Base-by-base conservation (phyloP, 345 rosid species). In the Camelina laxa region DNA sequence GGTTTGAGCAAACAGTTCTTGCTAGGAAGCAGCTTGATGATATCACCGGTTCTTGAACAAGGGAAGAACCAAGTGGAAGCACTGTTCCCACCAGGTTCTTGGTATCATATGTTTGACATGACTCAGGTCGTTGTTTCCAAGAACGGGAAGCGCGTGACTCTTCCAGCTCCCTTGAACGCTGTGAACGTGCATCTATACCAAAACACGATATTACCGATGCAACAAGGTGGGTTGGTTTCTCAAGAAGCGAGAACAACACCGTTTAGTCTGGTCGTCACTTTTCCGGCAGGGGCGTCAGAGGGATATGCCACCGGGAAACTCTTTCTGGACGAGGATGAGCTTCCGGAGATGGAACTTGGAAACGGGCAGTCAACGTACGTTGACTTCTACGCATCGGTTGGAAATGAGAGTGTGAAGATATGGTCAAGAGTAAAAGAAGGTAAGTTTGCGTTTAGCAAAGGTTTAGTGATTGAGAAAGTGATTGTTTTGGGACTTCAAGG, bases 1-100 rank as follows among this genome's bases (percentile, higher is more conserved):
- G 88, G 87, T n/a, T 8, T 78, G 75, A 95, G 98, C 87, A 88
- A 89, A 36, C 99, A 95, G 80, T 95, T 95, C 84, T 87, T 92
- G 83, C 82, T 95, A 0, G 97, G 99, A 35, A 87, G 85, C 70
- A 82, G 96, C 76, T 84, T 95, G 5, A 87, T 95, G 98, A 80
- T 92, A 41, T 92, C 99, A 36, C 99, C 98, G 2, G 99, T 92
- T 78, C 90, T 95, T 11, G 85, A 92, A 63, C 38, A 90, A 73
- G 98, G 96, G 15, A 84, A 82, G 73, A 80, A 94, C 48, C 31
- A 75, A 61, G 96, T 95, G 2, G 81, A 72, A 22, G 98, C 98
- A 54, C 77, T 95, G 47, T 95, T 95, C 65, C 94, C 97, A 49
- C 99, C 92, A 0, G 98, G 99, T 35, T 76, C 88, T 49, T 95